These are phyloP conservation scores for Yueomyces sp. DNA, from an alignment of 1,139 yeast species.

Conservation along the genomic window DNA sequence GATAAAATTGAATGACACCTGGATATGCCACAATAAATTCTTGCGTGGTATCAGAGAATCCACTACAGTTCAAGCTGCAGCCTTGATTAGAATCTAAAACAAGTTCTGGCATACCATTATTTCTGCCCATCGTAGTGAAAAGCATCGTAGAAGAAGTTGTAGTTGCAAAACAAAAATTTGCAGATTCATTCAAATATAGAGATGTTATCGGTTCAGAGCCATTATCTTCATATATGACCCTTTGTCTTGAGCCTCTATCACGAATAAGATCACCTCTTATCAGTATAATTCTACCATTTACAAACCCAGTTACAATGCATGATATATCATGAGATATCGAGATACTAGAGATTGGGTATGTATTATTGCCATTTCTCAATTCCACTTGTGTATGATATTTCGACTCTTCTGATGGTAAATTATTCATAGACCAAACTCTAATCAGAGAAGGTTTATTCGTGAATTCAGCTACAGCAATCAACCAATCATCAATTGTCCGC, in stretches of 20 bases:
- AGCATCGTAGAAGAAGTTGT: slow-evolving; percentile 55
- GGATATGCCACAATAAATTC: slow-evolving; percentile 23
- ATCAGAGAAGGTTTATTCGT: slow-evolving; percentile 58
- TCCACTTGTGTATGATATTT: slow-evolving; percentile 31
- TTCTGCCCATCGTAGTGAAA: slow-evolving; percentile 68
- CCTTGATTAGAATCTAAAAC: slow-evolving; percentile 55
- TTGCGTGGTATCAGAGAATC: slow-evolving; percentile 20
- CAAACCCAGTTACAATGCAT: slow-evolving; percentile 69
- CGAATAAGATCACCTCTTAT: slow-evolving; percentile 79
- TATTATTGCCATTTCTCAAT: slow-evolving; percentile 43
- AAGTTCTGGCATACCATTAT: slow-evolving; percentile 54
- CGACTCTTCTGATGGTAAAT: slow-evolving; percentile 8
- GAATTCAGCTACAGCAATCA: slow-evolving; percentile 63
- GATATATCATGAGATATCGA: slow-evolving; percentile 44
- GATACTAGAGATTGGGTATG: slow-evolving; percentile 63
- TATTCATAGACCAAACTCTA: slow-evolving; percentile 57
- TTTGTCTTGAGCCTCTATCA: slow-evolving; percentile 84
- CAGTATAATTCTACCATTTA: slow-evolving; percentile 74
- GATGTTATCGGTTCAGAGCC: slow-evolving; percentile 75
- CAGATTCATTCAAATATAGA: slow-evolving; percentile 25
- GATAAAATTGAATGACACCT: slow-evolving; percentile 24
- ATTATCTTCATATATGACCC: slow-evolving; percentile 50
- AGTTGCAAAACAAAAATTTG: slow-evolving; percentile 15
- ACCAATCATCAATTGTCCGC: slow-evolving; percentile 33
- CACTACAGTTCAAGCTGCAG: slow-evolving; percentile 58